A percentile compares a stretch with the other conserved stretches of the same genome.
Evolutionary conservation across 495 filamentous ascomycete species (phyloP).

Genomic region (Daldinia grandis): DNA sequence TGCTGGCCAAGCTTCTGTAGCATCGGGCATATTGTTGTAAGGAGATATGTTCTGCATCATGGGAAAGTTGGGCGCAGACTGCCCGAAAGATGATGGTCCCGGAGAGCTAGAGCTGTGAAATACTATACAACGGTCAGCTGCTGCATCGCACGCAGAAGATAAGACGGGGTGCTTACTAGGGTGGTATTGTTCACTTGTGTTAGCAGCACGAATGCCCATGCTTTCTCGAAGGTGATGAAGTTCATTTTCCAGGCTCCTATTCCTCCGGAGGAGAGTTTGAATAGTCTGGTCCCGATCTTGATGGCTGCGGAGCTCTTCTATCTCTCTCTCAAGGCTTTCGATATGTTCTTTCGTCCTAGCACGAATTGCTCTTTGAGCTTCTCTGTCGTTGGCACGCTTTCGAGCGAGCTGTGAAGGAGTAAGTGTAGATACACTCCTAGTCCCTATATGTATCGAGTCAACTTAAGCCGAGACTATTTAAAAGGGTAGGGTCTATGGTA

Average conservation of each 20-base stretch:
- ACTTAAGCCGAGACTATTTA: background rate
- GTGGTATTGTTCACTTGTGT: constrained; percentile 27
- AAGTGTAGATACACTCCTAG: constrained; percentile 75
- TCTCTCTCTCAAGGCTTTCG: constrained; percentile 73
- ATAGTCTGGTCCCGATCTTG: constrained; percentile 49
- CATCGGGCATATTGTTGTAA: constrained; percentile 49
- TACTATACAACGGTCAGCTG: constrained; percentile 36
- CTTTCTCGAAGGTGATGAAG: constrained; percentile 43
- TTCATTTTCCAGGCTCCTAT: constrained; percentile 52
- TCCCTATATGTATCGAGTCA: constrained; percentile 51
- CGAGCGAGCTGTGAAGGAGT: constrained; percentile 75
- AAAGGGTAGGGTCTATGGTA: constrained; percentile 11
- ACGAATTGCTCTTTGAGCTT: constrained; percentile 86
- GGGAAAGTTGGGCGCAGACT: constrained; percentile 32
- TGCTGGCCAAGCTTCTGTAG: constrained; percentile 48
- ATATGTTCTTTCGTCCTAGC: constrained; percentile 85
- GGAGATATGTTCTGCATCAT: constrained; percentile 35
- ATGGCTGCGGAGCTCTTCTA: constrained; percentile 63
- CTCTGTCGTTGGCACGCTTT: constrained; percentile 89
- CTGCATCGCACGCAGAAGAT: background rate
- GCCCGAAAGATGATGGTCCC: constrained; percentile 28
- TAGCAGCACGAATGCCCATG: constrained; percentile 34
- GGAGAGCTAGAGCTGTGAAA: constrained; percentile 32
- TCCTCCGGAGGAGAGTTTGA: constrained; percentile 47
- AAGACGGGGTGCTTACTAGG: constrained; percentile 12